Evolutionary conservation across 306 rosid species (phyloP).

Genomic region (Dicorynia guianensis): DNA sequence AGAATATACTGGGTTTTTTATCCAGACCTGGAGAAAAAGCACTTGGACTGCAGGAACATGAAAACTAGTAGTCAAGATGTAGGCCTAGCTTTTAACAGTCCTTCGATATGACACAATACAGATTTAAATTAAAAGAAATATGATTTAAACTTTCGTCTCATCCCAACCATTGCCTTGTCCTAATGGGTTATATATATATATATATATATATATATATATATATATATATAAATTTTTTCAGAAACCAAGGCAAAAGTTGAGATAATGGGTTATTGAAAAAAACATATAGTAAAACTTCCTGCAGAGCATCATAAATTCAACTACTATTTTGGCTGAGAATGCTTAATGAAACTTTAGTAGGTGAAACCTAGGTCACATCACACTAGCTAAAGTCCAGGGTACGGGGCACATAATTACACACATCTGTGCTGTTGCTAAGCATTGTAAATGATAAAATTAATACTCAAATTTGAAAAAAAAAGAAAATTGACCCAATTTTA

Average conservation of each 20-base stretch:
- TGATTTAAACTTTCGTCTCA: slow-evolving; percentile 20
- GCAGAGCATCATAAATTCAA: slow-evolving; percentile 6
- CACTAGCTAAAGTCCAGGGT: slow-evolving; percentile 3
- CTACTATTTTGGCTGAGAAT: slow-evolving; percentile 3
- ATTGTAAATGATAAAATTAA: no score
- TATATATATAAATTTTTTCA: neutral
- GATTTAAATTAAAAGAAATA: neutral
- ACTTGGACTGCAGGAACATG: slow-evolving; percentile 2
- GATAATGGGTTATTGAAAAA: slow-evolving; percentile 11
- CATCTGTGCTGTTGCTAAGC: neutral
- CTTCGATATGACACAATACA: neutral
- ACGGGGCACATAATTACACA: neutral
- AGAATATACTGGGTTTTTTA: neutral
- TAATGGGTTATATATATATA: neutral
- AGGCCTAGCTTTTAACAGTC: neutral
- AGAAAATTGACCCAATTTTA: no score
- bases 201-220: no score
- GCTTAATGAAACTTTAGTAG: neutral
- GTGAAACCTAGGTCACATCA: slow-evolving; percentile 15
- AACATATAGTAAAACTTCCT: neutral
- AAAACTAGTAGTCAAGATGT: slow-evolving; percentile 7
- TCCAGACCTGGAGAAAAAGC: slow-evolving; percentile 5
- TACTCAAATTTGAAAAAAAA: no score
- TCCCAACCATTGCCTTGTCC: neutral
- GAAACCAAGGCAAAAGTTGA: neutral